Evolutionary conservation across 164 flowering plant genomes (phyloP).

Genomic region (Vitis amurensis): DNA sequence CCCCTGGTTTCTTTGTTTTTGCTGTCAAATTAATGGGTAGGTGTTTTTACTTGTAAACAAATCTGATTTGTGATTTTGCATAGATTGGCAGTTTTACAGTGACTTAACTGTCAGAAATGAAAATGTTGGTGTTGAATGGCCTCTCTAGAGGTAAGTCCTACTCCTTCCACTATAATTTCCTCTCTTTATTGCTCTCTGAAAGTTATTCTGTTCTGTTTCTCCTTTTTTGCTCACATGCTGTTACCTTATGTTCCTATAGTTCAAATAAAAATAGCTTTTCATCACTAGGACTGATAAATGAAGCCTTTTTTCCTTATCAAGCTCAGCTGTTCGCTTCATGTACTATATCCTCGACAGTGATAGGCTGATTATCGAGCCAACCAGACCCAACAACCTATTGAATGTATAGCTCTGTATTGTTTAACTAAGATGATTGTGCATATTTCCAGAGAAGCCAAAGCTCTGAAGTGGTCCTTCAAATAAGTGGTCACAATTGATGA

Average conservation of each 20-base stretch:
- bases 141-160: no score
- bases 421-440: neutral
- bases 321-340: neutral
- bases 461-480: conserved; percentile 23
- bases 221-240: neutral
- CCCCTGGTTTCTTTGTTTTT: conserved; percentile 8
- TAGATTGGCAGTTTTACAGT: no score
- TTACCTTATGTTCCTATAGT: no score
- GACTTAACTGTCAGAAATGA: no score
- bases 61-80: neutral
- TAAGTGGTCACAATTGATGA: conserved; percentile 29
- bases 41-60: neutral
- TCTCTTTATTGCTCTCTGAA: neutral
- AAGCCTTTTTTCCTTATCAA: neutral
- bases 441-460: conserved; percentile 14
- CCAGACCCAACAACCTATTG: neutral
- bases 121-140: no score
- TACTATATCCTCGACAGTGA: conserved; percentile 7
- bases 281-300: no score
- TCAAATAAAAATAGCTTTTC: neutral
- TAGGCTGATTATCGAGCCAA: conserved; percentile 7
- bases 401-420: neutral
- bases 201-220: neutral
- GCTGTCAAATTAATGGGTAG: conserved; percentile 10
- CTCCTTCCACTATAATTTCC: neutral